Evolutionary conservation across 1,284 basidiomycete species (phyloP).

Genomic region (Trametes sp.): DNA sequence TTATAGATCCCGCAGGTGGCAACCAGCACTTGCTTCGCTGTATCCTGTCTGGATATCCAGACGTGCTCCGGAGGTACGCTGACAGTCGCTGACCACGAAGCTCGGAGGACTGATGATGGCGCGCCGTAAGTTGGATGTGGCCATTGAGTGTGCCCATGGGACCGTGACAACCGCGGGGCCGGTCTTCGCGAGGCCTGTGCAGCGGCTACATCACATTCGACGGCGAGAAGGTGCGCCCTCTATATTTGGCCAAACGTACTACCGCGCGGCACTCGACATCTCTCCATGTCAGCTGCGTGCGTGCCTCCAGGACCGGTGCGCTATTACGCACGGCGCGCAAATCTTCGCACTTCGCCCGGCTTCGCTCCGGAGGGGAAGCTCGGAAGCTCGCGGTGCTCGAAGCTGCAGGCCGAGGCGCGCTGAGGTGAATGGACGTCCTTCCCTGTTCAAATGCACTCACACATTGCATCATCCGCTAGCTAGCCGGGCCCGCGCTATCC

Average conservation of each 20-base stretch:
- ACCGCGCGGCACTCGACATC: not conserved
- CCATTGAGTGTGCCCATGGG: not conserved
- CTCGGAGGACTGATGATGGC: not conserved
- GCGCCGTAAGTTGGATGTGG: not conserved
- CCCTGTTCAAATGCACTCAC: not conserved
- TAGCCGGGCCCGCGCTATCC: conserved; percentile 5
- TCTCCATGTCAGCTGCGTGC: not conserved
- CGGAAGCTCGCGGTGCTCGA: not conserved
- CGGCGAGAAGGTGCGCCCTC: not conserved
- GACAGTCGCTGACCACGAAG: not conserved
- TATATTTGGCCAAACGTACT: not conserved
- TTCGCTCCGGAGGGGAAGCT: conserved; percentile 9
- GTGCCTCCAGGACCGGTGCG: not conserved
- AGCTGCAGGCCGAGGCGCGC: not conserved
- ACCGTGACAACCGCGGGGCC: not conserved
- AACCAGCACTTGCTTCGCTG: too few relatives aligned
- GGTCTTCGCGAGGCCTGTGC: not conserved
- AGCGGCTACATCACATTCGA: conserved; percentile 2
- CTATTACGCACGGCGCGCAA: conserved; percentile 2
- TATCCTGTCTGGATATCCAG: not conserved
- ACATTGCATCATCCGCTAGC: not conserved
- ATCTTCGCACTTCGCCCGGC: conserved; percentile 7
- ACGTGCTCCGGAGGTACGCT: not conserved
- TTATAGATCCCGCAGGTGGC: too few relatives aligned
- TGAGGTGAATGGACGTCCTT: not conserved